phyloP scores from a whole-genome alignment of 2,329 filamentous ascomycete species.

The Paramyrothecium sp. region DNA sequence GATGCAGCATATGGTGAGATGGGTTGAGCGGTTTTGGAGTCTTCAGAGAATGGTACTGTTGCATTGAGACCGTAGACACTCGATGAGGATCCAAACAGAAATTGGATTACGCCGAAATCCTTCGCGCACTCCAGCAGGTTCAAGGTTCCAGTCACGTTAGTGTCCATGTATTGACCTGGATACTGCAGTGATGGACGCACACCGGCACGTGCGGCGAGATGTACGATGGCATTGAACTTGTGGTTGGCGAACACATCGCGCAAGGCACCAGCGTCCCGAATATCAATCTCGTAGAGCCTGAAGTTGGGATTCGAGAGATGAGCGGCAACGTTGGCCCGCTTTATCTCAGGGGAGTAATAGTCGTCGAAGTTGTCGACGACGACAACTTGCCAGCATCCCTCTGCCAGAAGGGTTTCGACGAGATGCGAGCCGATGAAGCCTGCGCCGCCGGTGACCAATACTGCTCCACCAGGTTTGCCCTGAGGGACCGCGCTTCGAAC shows the following conservation, averaged over 20 bases:
- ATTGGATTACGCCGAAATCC: constrained; percentile 16
- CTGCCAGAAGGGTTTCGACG: constrained; percentile 16
- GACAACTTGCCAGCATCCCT: constrained; percentile 15
- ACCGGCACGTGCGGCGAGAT: constrained; percentile 18
- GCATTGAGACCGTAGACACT: constrained; percentile 19
- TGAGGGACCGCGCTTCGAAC: not conserved
- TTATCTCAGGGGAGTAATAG: constrained; percentile 16
- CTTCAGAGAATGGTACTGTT: constrained; percentile 18
- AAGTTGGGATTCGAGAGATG: constrained; percentile 14
- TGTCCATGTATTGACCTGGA: constrained; percentile 16
- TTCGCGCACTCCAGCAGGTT: constrained; percentile 19
- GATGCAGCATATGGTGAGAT: constrained; percentile 19
- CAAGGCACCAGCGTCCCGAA: constrained; percentile 7
- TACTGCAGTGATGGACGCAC: constrained; percentile 16
- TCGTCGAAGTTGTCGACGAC: constrained; percentile 22
- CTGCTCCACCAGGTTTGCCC: constrained; percentile 2
- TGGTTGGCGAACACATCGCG: constrained; percentile 14
- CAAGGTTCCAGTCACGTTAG: constrained; percentile 18
- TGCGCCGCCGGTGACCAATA: constrained; percentile 20
- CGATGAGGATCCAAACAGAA: constrained; percentile 20
- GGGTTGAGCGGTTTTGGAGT: constrained; percentile 11
- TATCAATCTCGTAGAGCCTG: constrained; percentile 15
- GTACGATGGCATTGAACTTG: constrained; percentile 13
- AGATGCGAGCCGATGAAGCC: constrained; percentile 22
- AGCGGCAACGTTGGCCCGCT: constrained; percentile 17